Conservation (phyloP, 2,329 filamentous ascomycete species). For the Sodiomyces alkalinus region DNA sequence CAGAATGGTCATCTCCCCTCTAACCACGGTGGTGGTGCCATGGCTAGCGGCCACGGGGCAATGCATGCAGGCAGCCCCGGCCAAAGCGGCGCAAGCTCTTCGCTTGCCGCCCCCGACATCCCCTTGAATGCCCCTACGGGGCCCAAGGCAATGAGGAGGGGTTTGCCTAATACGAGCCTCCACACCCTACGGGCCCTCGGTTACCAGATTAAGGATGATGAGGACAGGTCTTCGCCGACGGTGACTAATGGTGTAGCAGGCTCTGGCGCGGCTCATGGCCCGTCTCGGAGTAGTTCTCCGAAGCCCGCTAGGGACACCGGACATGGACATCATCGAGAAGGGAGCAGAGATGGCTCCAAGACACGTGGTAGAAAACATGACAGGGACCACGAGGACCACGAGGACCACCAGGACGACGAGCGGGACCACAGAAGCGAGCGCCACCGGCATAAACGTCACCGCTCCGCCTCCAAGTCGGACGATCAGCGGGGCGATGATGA, state of each 20-base stretch:
- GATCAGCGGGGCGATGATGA: conserved; percentile 30
- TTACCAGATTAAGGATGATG: conserved; percentile 27
- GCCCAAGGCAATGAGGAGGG: conserved; percentile 87
- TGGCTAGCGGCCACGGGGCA: conserved; percentile 15
- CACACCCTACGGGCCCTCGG: conserved; percentile 45
- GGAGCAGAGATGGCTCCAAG: conserved; percentile 17
- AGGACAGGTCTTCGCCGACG: conserved; percentile 8
- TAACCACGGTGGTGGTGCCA: conserved; percentile 13
- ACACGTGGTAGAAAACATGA: conserved; percentile 13
- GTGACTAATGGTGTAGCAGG: no score
- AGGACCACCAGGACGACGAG: conserved; percentile 19
- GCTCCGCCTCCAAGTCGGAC: conserved; percentile 32
- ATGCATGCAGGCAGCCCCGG: conserved; percentile 3
- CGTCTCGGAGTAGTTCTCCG: conserved; percentile 33
- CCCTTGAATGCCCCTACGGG: conserved; percentile 72
- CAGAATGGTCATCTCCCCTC: no score
- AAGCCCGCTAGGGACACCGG: conserved; percentile 21
- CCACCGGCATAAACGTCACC: conserved; percentile 34
- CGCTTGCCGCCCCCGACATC: conserved; percentile 21
- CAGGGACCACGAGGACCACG: conserved; percentile 7
- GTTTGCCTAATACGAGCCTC: conserved; percentile 67
- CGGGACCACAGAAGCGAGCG: conserved; percentile 22
- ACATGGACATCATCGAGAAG: conserved; percentile 16
- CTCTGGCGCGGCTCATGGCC: conserved; percentile 16
- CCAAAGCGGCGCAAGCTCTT: conserved; percentile 12